Base-by-base conservation (phyloP, 192 early-diverging fungal genomes). In the Coemansia sp. region DNA sequence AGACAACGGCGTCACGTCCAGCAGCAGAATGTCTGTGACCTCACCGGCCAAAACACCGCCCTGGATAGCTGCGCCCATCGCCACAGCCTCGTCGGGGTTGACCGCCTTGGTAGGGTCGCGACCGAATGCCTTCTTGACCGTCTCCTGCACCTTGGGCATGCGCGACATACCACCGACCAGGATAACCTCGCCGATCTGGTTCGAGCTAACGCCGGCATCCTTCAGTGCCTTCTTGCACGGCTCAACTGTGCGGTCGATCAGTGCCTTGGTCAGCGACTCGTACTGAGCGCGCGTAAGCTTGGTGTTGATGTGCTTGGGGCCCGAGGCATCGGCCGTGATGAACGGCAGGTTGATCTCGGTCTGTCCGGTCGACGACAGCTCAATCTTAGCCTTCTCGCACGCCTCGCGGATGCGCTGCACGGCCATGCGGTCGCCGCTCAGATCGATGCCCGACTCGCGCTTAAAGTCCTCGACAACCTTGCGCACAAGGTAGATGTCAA, bases 51-150 rank as follows among this genome's bases (percentile, higher is more conserved):
- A 81, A 28, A 98, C 95, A 85, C 96, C 96, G 71, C 96, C 96
- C 81, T 98, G 96, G 69, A 98, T 91, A 60, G 96, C 94, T 47
- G 96, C 96, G 71, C 96, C 95, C 69, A 97, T 93, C 51, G 96
- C 95, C 23, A 97, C 96, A 61, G 96, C 96, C 74, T 98, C 96
- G 68, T 98, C 96, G 19, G 96, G 96, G 86, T 98, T 98, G 75
- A 98, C 95, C 54, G 85, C 84, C 85, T 97, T 97, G 78, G 89
- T 87, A 9, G 96, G 93, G 53, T 98, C 94, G 34, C 88, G 86
- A 57, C 91, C 91, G 75, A 98, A 98, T 68, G 94, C 80, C 26
- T 59, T 38, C 82, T 92, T 94, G 77, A 97, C 95, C 5, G 89
- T 89, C 60, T 96, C 93, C 57, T 94, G 85, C 40, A 98, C 96